These are phyloP conservation scores for Globisporangium viniferum DNA, from an alignment of 352 stramenopile genomes.

Conservation along the genomic window DNA sequence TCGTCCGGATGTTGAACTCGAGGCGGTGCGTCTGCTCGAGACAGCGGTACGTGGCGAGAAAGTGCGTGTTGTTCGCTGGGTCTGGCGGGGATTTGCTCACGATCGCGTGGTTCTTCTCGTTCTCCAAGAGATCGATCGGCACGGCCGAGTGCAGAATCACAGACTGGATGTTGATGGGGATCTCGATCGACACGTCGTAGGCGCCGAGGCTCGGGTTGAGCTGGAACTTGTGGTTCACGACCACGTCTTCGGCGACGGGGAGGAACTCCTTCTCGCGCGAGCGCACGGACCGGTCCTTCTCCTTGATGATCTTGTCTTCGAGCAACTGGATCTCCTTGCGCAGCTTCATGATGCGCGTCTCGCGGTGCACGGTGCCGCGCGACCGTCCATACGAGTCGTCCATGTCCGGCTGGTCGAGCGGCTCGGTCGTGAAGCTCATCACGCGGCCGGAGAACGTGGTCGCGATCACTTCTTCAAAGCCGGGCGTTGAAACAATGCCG, in stretches of 20 bases:
- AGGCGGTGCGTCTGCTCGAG: slow-evolving; percentile 76
- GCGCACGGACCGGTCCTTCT: slow-evolving; percentile 40
- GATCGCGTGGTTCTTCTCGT: slow-evolving; percentile 70
- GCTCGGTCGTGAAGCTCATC: slow-evolving; percentile 81
- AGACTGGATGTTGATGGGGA: slow-evolving; percentile 76
- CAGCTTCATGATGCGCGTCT: slow-evolving; percentile 78
- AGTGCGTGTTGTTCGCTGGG: slow-evolving; percentile 51
- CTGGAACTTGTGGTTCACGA: slow-evolving; percentile 77
- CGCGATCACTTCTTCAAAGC: slow-evolving; percentile 72
- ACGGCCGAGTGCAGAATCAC: slow-evolving; percentile 73
- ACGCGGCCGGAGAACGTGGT: slow-evolving; percentile 79
- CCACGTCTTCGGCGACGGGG: slow-evolving; percentile 68
- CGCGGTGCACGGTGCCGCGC: slow-evolving; percentile 67
- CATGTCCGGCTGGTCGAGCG: slow-evolving; percentile 64
- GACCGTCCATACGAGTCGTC: slow-evolving; percentile 79
- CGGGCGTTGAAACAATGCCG: slow-evolving; percentile 65
- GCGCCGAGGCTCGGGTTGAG: slow-evolving; percentile 61
- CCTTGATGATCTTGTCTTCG: slow-evolving; percentile 65
- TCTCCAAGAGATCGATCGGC: slow-evolving; percentile 75
- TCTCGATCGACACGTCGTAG: slow-evolving; percentile 81
- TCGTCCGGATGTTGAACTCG: slow-evolving; percentile 78
- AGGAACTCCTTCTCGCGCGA: slow-evolving; percentile 61
- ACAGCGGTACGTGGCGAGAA: slow-evolving; percentile 78
- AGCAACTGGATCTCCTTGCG: slow-evolving; percentile 70
- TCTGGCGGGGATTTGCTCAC: slow-evolving; percentile 66